Evolutionary conservation across 345 rosid species (phyloP).

Genomic region (Bruguiera sexangula): DNA sequence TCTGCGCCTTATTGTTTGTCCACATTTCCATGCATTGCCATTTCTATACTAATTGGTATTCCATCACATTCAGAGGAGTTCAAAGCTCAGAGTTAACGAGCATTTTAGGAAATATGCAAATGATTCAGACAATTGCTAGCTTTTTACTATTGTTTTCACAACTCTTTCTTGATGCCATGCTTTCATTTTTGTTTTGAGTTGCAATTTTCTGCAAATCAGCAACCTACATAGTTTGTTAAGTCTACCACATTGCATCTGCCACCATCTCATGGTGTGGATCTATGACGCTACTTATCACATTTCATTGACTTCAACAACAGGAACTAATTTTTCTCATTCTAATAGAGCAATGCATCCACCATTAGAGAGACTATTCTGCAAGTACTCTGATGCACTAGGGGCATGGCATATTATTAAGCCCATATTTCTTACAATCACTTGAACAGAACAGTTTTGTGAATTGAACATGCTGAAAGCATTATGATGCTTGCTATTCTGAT

Average conservation of each 20-base stretch:
- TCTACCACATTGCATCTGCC: neutral
- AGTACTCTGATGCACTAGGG: neutral
- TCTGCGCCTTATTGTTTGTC: conserved; percentile 2
- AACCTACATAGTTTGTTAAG: neutral
- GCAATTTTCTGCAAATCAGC: too few relatives aligned
- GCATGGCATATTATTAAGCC: neutral
- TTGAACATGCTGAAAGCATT: too few relatives aligned
- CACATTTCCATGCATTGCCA: too few relatives aligned
- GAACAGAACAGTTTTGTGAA: too few relatives aligned
- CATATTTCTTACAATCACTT: neutral
- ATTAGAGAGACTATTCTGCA: neutral
- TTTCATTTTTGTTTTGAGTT: too few relatives aligned
- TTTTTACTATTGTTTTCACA: conserved; percentile 54
- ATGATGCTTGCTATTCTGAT: neutral
- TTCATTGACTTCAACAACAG: neutral
- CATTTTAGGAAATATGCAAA: too few relatives aligned
- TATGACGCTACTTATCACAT: neutral
- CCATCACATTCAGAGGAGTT: too few relatives aligned
- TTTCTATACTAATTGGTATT: too few relatives aligned
- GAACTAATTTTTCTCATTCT: too few relatives aligned
- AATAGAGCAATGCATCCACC: neutral
- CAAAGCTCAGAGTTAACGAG: too few relatives aligned
- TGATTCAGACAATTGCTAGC: conserved; percentile 20
- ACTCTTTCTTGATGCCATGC: conserved; percentile 23
- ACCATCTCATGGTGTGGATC: neutral